A percentile compares a stretch with the other conserved stretches of the same genome.
phyloP scores from a whole-genome alignment of 257 asterid genomes.

The Forsythia viridissima region DNA sequence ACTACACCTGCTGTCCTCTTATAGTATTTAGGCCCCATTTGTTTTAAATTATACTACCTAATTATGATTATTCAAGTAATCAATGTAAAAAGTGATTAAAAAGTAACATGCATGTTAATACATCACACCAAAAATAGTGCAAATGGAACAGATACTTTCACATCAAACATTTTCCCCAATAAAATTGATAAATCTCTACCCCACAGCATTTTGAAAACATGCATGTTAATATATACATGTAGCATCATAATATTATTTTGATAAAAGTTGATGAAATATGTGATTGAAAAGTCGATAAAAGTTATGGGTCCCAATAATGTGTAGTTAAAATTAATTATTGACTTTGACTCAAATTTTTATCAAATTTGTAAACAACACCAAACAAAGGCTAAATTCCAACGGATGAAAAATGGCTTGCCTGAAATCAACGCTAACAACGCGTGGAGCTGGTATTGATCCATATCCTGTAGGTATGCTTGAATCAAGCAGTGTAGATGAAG shows the following conservation, averaged over 20 bases:
- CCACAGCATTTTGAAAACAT: background rate
- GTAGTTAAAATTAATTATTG: too few species aligned
- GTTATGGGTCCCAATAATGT: too few species aligned
- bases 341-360: too few species aligned
- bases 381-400: background rate
- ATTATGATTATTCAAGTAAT: conserved; percentile 14
- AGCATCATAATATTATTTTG: background rate
- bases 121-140: background rate
- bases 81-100: background rate
- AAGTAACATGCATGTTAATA: background rate
- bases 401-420: conserved; percentile 42
- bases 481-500: conserved; percentile 48
- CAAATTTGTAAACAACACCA: background rate
- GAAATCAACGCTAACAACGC: conserved; percentile 66
- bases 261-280: too few species aligned
- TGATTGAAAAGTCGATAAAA: too few species aligned
- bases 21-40: background rate
- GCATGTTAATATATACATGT: background rate
- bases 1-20: background rate
- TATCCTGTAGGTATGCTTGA: conserved; percentile 60
- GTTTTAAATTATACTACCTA: background rate
- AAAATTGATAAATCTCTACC: background rate
- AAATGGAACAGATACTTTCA: background rate
- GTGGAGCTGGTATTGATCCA: conserved; percentile 63
- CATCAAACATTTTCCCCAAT: background rate